Conservation (phyloP, 2,329 filamentous ascomycete genomes). For the Apiospora arundinis region DNA sequence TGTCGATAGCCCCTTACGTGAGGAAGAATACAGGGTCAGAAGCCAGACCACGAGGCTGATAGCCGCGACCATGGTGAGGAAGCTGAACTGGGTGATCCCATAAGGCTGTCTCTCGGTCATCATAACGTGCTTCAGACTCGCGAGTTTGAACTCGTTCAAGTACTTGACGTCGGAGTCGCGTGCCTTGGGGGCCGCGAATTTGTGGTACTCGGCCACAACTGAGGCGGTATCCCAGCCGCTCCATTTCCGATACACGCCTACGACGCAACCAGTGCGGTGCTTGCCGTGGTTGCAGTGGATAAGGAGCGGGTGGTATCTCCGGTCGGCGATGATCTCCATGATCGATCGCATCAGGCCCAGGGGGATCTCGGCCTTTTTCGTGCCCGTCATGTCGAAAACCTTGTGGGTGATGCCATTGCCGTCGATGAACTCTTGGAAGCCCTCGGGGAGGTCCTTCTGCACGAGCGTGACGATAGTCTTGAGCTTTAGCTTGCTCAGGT, state of each 20-base stretch:
- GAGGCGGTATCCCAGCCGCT: constrained; percentile 68
- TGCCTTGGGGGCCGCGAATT: constrained; percentile 66
- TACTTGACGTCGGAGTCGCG: constrained; percentile 67
- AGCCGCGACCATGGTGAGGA: constrained; percentile 43
- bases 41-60: constrained; percentile 45
- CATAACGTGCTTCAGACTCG: constrained; percentile 46
- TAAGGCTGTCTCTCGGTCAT: constrained; percentile 39
- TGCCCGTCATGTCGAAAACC: constrained; percentile 82
- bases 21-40: constrained; percentile 17
- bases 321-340: constrained; percentile 73
- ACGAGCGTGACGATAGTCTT: constrained; percentile 80
- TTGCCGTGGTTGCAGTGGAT: constrained; percentile 95
- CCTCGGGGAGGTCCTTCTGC: constrained; percentile 62
- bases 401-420: constrained; percentile 73
- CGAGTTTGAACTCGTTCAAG: constrained; percentile 56
- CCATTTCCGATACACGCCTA: constrained; percentile 78
- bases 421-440: constrained; percentile 67
- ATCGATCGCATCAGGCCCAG: constrained; percentile 72
- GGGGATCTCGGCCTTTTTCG: constrained; percentile 80
- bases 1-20: not conserved
- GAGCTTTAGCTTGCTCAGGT: constrained; percentile 70
- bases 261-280: constrained; percentile 91
- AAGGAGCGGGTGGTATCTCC: constrained; percentile 77
- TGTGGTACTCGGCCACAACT: constrained; percentile 76
- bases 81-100: constrained; percentile 45